phyloP scores from a whole-genome alignment of 139 green algal genomes.

The Tetraselmis striata region DNA sequence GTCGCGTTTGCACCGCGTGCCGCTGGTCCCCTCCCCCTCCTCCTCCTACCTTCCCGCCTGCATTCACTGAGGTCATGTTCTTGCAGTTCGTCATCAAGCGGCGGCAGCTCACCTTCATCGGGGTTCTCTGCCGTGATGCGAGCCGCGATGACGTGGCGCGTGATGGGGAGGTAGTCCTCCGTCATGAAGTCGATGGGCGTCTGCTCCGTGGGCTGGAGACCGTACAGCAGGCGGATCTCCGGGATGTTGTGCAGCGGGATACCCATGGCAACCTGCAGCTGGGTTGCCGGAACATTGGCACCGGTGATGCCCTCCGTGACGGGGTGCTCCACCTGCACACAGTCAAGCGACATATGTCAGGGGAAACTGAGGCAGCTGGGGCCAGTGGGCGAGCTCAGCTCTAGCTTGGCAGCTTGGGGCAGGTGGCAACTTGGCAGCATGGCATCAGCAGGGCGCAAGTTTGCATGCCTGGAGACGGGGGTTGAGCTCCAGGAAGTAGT shows the following conservation, averaged over 20 bases:
- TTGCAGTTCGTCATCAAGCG: too few species aligned
- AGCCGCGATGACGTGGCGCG: constrained; percentile 76
- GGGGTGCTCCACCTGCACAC: constrained; percentile 88
- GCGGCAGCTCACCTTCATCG: constrained; percentile 43
- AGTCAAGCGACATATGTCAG: background rate
- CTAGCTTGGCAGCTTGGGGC: too few species aligned
- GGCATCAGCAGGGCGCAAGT: too few species aligned
- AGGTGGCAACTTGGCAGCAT: too few species aligned
- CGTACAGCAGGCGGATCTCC: constrained; percentile 75
- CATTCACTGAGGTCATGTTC: too few species aligned
- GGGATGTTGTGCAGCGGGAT: constrained; percentile 83
- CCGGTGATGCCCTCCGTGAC: constrained; percentile 95
- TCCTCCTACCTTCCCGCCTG: too few species aligned
- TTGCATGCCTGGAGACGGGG: constrained; percentile 79
- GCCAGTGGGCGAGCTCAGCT: background rate
- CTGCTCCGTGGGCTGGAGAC: constrained; percentile 32
- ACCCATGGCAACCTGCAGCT: constrained; percentile 90
- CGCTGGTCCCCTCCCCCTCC: too few species aligned
- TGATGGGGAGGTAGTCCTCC: background rate
- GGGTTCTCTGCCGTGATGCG: constrained; percentile 93
- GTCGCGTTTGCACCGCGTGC: too few species aligned
- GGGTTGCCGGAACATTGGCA: constrained; percentile 88
- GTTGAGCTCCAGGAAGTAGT: constrained; percentile 98
- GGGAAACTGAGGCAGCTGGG: background rate
- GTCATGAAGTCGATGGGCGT: constrained; percentile 71